Evolutionary conservation across 2,329 filamentous ascomycete genomes (phyloP).

Genomic region (Pseudogymnoascus sp.): DNA sequence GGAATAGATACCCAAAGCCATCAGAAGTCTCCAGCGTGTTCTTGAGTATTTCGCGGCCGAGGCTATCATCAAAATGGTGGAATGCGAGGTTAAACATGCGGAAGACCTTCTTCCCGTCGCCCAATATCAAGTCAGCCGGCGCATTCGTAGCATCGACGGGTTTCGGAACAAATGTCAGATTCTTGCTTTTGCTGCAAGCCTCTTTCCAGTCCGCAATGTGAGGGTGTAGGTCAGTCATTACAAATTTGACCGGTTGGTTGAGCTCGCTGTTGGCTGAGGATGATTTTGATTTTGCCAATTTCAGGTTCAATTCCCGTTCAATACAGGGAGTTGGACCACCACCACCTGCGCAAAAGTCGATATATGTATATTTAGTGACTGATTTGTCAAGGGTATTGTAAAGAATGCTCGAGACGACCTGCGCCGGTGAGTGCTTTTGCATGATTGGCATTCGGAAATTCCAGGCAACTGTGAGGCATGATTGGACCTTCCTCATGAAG

Average conservation of each 20-base stretch:
- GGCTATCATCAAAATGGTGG: conserved; percentile 65
- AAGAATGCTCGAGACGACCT: conserved; percentile 54
- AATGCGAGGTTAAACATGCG: conserved; percentile 69
- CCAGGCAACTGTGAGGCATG: conserved; percentile 60
- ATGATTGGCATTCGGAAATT: conserved; percentile 51
- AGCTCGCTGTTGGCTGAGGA: conserved; percentile 17
- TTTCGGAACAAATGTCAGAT: conserved; percentile 53
- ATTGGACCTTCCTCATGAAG: conserved; percentile 59
- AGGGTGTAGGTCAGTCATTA: conserved; percentile 62
- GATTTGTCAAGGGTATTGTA: conserved; percentile 42
- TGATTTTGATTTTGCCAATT: conserved; percentile 26
- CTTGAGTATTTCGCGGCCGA: conserved; percentile 54
- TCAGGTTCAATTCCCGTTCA: conserved; percentile 51
- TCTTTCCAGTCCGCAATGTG: conserved; percentile 55
- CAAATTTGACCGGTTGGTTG: conserved; percentile 44
- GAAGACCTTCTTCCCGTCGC: conserved; percentile 49
- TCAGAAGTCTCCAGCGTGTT: conserved; percentile 60
- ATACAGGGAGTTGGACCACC: conserved; percentile 65
- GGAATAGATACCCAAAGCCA: conserved; percentile 48
- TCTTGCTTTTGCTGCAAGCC: conserved; percentile 44
- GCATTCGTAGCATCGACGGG: conserved; percentile 61
- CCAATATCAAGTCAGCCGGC: conserved; percentile 39
- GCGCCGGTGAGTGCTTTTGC: conserved; percentile 51
- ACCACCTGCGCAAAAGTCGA: conserved; percentile 71
- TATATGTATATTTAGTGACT: conserved; percentile 52